Base-by-base conservation (phyloP, 2,329 filamentous ascomycete genomes). In the Ascochyta fabae region DNA sequence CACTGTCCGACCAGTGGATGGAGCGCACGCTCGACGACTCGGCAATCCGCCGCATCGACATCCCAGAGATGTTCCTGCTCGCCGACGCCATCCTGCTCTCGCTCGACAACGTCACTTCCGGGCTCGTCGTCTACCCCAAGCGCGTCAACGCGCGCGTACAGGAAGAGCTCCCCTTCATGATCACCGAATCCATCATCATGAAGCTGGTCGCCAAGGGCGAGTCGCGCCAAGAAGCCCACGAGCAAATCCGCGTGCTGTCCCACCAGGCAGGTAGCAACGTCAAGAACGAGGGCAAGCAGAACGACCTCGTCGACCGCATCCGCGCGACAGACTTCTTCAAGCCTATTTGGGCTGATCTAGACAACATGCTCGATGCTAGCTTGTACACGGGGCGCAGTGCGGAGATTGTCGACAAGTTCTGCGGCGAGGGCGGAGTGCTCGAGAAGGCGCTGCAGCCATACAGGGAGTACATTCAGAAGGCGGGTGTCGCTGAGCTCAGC, bases 101-200 rank as follows among this genome's bases (percentile, higher is more conserved):
- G 7, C 81, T 92, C 64, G 86, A 88, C 55, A 92, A 88, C 74
- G 91, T 96, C 67, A 92, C 92, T 1, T 81, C 80, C 7, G 85
- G 84, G 44, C 80, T 91, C 67, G 84, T 96, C 35, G 84, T 96
- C 35, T 96, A 96, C 76, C 90, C 91, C 23, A 81, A 83, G 55
- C 87, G 84, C 59, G 81, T 96, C 41, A 83, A 87, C 64, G 84
- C 88, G 52, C 66, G 65, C 34, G 81, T 95, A 31, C 83, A 86
- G 64, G 84, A 87, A 59, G 90, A 96, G 77, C 84, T 97, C 13
- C 93, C 93, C 1, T 96, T 96, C 78, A 96, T 94, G 89, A 84
- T 87, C 7, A 92, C 88, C 7, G 82, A 83, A 68, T 80, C 67
- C 56, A 73, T 76, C 62, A 76, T 76, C 67, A 76, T 96, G 90